Evolutionary conservation across 2,329 filamentous ascomycete genomes (phyloP), one percentile per base, ranked within the genome.

Genomic region (Verticillium nubilum): DNA sequence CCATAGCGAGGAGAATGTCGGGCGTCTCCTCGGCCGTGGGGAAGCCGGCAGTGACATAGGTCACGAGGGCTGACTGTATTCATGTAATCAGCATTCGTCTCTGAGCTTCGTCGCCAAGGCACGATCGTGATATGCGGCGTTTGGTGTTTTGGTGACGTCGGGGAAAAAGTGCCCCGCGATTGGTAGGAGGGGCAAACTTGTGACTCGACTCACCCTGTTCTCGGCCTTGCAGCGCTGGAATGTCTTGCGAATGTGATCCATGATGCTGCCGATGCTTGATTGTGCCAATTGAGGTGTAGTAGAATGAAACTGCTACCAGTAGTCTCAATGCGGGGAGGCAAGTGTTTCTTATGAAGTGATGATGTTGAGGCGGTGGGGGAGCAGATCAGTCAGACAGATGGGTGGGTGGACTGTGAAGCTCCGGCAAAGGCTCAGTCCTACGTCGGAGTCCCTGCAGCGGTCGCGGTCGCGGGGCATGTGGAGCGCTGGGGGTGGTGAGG

Each of bases 31-130:
- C 85, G n/a, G 88, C 81, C 35, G 85, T 90, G 17, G 95, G 95
- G 72, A 88, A 99, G 59, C 95, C 95, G 60, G 94, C 93, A 27
- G 95, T 99, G 71, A 97, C 92, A 81, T 99, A 99, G 28, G 93
- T 93, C 65, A 99, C 91, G 63, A 99, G 83, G 56, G 95, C 94
- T 66, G 91, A 80, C 84, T 95, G 73, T 65, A 69, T 26, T 10
- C 15, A 33, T n/a, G 13, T 25, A 57, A 60, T 53, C 4, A 31
- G 56, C 19, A 9, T 55, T 55, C 28, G 25, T 54, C 25, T 17
- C 10, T 31, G 23, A 28, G 33, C 13, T n/a, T 5, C 25, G 17
- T 50, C 37, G 15, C 17, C 19, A 47, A 50, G n/a, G 15, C 23
- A 4, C 28, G 25, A n/a, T 56, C 52, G 37, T 26, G 55, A 52